Conservation (phyloP, 192 early-diverging fungal species). For the Linnemannia hyalina region DNA sequence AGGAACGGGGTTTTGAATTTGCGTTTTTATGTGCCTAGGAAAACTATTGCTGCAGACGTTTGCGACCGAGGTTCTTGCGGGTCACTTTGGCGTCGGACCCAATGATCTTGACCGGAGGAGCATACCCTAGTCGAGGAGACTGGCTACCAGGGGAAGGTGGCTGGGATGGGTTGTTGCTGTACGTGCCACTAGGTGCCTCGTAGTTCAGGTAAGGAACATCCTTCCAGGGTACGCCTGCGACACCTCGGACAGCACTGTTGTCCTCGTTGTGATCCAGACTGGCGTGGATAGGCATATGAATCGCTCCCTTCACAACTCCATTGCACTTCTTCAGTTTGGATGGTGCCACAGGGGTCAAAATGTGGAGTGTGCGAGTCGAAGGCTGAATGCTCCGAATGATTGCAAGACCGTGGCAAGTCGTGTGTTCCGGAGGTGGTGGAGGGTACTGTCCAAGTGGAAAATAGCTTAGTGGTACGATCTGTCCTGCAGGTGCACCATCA, state of each 20-base stretch:
- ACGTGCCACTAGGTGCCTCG: constrained; percentile 34
- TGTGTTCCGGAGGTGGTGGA: constrained; percentile 61
- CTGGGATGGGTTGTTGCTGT: constrained; percentile 4
- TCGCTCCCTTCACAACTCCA: constrained; percentile 65
- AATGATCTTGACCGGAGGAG: constrained; percentile 39
- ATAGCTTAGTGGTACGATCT: constrained; percentile 54
- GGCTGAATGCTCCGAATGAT: constrained; percentile 79
- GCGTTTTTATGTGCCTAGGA: not conserved
- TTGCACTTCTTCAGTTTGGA: constrained; percentile 53
- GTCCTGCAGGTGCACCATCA: not conserved
- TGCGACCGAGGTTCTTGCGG: constrained; percentile 47
- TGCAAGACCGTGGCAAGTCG: constrained; percentile 73
- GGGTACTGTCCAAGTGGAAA: constrained; percentile 54
- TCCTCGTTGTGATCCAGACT: constrained; percentile 59
- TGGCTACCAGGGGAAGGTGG: constrained; percentile 12
- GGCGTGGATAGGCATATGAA: constrained; percentile 63
- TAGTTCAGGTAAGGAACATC: constrained; percentile 64
- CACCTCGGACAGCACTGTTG: constrained; percentile 22
- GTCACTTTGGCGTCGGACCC: constrained; percentile 45
- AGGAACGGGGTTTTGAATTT: not conserved
- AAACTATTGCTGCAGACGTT: constrained; percentile 23
- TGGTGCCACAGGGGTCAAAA: constrained; percentile 67
- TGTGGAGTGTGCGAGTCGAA: constrained; percentile 60
- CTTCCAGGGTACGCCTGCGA: constrained; percentile 67
- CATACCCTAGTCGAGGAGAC: constrained; percentile 29